A percentile compares a stretch with the other conserved stretches of the same genome.
Conservation (phyloP, 177 flowering plant species). For the Tripterygium wilfordii region DNA sequence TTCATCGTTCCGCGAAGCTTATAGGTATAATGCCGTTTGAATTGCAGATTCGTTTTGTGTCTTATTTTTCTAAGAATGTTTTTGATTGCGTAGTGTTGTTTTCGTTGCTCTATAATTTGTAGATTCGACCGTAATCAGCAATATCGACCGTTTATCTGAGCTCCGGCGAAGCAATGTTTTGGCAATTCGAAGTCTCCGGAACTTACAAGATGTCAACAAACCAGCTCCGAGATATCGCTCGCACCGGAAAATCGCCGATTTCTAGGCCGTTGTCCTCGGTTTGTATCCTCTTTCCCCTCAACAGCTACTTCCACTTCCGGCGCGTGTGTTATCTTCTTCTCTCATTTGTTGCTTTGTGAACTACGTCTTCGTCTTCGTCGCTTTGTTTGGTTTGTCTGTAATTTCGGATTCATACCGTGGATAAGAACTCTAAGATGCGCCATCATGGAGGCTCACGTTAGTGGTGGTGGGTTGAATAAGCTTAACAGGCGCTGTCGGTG, state of each 20-base stretch:
- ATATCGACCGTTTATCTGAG: slow-evolving; percentile 16
- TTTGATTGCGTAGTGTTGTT: neutral
- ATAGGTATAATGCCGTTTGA: slow-evolving; percentile 31
- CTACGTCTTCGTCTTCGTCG: neutral
- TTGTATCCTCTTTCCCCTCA: too few relatives aligned
- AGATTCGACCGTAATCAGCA: slow-evolving; percentile 17
- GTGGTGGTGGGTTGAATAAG: neutral
- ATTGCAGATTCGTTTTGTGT: too few relatives aligned
- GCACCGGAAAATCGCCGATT: slow-evolving; percentile 38
- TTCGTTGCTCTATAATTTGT: neutral
- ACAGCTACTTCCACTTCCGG: too few relatives aligned
- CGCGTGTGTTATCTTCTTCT: neutral
- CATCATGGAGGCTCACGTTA: neutral
- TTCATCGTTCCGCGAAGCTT: slow-evolving; percentile 15
- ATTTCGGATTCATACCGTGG: neutral
- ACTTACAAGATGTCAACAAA: slow-evolving; percentile 30
- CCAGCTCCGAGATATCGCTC: slow-evolving; percentile 13
- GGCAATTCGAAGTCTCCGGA: slow-evolving; percentile 43
- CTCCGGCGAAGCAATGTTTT: slow-evolving; percentile 25
- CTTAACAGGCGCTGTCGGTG: neutral
- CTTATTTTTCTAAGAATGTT: neutral
- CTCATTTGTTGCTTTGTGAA: neutral
- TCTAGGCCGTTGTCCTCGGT: slow-evolving; percentile 13
- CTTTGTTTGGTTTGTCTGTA: neutral
- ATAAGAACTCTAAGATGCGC: neutral